phyloP scores from a whole-genome alignment of 495 filamentous ascomycete genomes.

The Trichocladium antarcticum region DNA sequence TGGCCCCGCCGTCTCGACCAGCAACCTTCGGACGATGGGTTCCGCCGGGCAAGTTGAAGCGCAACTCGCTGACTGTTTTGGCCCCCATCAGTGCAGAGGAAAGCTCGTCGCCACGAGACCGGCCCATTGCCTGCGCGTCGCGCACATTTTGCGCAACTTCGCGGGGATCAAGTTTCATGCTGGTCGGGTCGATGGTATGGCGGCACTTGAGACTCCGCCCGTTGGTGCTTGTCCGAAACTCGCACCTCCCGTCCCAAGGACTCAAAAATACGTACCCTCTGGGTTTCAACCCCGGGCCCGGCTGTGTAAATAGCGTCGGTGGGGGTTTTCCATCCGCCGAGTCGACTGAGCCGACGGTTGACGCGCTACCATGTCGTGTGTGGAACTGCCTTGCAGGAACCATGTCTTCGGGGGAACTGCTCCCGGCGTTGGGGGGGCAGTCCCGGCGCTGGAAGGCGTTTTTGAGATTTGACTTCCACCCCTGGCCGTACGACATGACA shows the following conservation, averaged over 20 bases:
- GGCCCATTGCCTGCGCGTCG: slow-evolving; percentile 25
- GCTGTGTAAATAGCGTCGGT: slow-evolving; percentile 30
- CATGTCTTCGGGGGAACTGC: slow-evolving; percentile 12
- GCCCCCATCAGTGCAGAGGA: slow-evolving; percentile 21
- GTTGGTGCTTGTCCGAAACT: slow-evolving; percentile 63
- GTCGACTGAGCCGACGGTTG: slow-evolving; percentile 29
- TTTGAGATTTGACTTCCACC: slow-evolving; percentile 32
- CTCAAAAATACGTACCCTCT: slow-evolving; percentile 56
- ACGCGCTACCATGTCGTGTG: slow-evolving; percentile 25
- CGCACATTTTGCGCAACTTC: slow-evolving; percentile 28
- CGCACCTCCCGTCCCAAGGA: slow-evolving; percentile 79
- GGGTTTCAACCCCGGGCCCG: slow-evolving; percentile 36
- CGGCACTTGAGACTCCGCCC: slow-evolving; percentile 69
- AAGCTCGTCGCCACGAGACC: slow-evolving; percentile 20
- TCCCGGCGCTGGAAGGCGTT: slow-evolving; percentile 29
- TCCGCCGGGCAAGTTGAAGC: slow-evolving; percentile 67
- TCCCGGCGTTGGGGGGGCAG: slow-evolving; percentile 14
- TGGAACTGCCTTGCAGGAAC: slow-evolving; percentile 18
- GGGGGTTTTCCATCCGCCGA: slow-evolving; percentile 23
- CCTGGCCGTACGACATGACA: slow-evolving; percentile 40
- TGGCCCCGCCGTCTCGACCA: slow-evolving; percentile 53
- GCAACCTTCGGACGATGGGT: slow-evolving; percentile 65
- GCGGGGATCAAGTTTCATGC: slow-evolving; percentile 30
- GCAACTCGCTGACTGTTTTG: slow-evolving; percentile 66
- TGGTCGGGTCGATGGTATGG: slow-evolving; percentile 45